Evolutionary conservation across 306 rosid species (phyloP).

Genomic region (Lablab purpureus): DNA sequence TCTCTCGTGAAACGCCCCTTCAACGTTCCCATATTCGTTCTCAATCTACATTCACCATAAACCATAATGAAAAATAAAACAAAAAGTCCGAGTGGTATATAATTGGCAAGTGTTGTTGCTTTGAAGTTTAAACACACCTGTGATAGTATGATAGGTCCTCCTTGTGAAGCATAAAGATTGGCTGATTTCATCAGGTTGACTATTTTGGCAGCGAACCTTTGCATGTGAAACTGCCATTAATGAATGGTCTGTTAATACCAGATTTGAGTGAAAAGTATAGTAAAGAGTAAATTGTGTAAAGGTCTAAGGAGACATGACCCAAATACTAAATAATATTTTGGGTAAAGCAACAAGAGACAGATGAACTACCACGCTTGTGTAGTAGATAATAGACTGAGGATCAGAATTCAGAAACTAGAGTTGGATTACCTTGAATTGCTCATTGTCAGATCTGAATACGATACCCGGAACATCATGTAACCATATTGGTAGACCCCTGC

Average conservation of each 20-base stretch:
- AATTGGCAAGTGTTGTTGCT: not conserved
- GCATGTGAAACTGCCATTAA: constrained; percentile 74
- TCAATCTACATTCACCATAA: constrained; percentile 69
- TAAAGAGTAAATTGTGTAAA: constrained; percentile 9
- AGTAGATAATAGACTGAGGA: not conserved
- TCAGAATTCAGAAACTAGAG: not conserved
- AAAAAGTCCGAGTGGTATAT: not conserved
- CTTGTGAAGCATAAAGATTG: constrained; percentile 83
- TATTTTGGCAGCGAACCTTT: constrained; percentile 67
- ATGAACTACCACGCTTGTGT: not conserved
- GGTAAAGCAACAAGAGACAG: not conserved
- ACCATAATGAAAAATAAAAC: not conserved
- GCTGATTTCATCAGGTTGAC: constrained; percentile 81
- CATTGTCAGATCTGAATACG: constrained; percentile 76
- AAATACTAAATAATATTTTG: not conserved
- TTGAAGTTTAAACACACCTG: constrained; percentile 71
- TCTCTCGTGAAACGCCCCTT: constrained; percentile 60
- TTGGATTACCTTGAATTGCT: constrained; percentile 76
- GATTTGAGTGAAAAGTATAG: constrained; percentile 9
- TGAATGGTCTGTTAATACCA: not conserved
- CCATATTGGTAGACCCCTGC: constrained; percentile 90
- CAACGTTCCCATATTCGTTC: constrained; percentile 75
- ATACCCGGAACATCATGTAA: constrained; percentile 75
- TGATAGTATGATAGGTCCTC: constrained; percentile 89
- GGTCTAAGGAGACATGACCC: not conserved